These are phyloP conservation scores for Trichosanthes truncata DNA, from an alignment of 306 rosid genomes.

Conservation along the genomic window DNA sequence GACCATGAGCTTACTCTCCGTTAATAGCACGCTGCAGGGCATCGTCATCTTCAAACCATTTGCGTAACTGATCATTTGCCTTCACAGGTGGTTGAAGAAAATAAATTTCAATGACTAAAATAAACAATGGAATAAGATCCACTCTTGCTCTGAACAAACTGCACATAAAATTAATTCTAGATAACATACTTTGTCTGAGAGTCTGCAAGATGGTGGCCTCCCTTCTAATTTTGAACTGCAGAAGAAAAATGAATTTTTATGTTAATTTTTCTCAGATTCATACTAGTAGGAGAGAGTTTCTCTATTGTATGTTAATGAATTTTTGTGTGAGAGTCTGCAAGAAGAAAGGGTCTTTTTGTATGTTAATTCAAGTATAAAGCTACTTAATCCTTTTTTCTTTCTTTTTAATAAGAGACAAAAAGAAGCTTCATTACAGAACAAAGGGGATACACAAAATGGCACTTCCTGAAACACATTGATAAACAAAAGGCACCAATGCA, in stretches of 20 bases:
- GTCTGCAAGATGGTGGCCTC: slow-evolving; percentile 70
- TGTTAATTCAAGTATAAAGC: too few species aligned
- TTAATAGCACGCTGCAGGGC: slow-evolving; percentile 81
- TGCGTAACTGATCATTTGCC: slow-evolving; percentile 62
- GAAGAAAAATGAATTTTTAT: slow-evolving; percentile 9
- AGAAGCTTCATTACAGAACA: too few species aligned
- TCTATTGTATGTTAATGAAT: too few species aligned
- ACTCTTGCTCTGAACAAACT: slow-evolving; percentile 6
- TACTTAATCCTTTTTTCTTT: too few species aligned
- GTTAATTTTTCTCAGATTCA: not conserved
- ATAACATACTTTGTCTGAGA: slow-evolving; percentile 81
- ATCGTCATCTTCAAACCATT: slow-evolving; percentile 84
- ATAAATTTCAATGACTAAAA: not conserved
- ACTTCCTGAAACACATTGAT: too few species aligned
- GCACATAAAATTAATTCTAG: slow-evolving; percentile 3
- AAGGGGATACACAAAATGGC: too few species aligned
- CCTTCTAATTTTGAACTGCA: slow-evolving; percentile 93
- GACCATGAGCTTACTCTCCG: slow-evolving; percentile 61
- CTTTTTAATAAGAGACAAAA: too few species aligned
- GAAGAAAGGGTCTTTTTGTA: too few species aligned
- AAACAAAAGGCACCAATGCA: too few species aligned
- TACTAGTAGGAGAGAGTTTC: not conserved
- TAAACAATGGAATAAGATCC: not conserved
- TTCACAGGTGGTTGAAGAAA: slow-evolving; percentile 25
- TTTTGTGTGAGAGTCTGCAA: too few species aligned